A percentile compares a stretch with the other conserved stretches of the same genome.
Conservation (phyloP, 2,329 filamentous ascomycete species). For the Ramichloridium luteum region DNA sequence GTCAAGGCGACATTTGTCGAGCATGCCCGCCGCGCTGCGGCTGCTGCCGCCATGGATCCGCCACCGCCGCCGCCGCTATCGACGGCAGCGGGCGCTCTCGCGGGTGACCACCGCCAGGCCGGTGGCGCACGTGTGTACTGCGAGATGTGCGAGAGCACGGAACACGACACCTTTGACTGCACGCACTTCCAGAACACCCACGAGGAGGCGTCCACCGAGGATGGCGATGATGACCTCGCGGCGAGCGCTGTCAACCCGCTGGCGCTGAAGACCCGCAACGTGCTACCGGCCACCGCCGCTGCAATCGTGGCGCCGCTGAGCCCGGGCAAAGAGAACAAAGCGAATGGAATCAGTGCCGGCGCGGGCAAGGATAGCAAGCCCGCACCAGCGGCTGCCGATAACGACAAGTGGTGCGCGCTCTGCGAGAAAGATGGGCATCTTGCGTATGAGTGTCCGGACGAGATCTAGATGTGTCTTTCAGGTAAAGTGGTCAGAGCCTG, state of each 20-base stretch:
- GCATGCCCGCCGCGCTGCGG: constrained; percentile 48
- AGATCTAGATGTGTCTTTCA: too few species aligned
- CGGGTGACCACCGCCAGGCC: constrained; percentile 7
- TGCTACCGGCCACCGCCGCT: neutral
- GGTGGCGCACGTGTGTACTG: constrained; percentile 54
- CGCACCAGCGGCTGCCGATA: constrained; percentile 40
- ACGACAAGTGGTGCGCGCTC: constrained; percentile 88
- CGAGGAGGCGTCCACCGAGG: constrained; percentile 10
- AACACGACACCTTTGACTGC: constrained; percentile 90
- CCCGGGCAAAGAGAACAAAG: constrained; percentile 12
- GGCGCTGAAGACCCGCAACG: constrained; percentile 1
- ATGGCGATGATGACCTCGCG: constrained; percentile 5
- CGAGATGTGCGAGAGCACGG: constrained; percentile 85
- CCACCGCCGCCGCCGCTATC: constrained; percentile 3
- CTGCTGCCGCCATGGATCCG: constrained; percentile 2
- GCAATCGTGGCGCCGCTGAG: constrained; percentile 10
- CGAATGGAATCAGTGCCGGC: constrained; percentile 4
- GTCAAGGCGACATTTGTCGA: constrained; percentile 49
- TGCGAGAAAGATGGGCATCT: constrained; percentile 95
- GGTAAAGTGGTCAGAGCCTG: too few species aligned
- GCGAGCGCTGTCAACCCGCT: neutral
- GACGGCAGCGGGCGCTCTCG: constrained; percentile 1
- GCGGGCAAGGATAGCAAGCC: constrained; percentile 13
- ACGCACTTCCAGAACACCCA: constrained; percentile 33
- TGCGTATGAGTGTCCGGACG: constrained; percentile 41